Percentiles rank a stretch among this genome's conserved stretches.
Conservation (phyloP, 78 protist species). For the Isochrysis galbana region DNA sequence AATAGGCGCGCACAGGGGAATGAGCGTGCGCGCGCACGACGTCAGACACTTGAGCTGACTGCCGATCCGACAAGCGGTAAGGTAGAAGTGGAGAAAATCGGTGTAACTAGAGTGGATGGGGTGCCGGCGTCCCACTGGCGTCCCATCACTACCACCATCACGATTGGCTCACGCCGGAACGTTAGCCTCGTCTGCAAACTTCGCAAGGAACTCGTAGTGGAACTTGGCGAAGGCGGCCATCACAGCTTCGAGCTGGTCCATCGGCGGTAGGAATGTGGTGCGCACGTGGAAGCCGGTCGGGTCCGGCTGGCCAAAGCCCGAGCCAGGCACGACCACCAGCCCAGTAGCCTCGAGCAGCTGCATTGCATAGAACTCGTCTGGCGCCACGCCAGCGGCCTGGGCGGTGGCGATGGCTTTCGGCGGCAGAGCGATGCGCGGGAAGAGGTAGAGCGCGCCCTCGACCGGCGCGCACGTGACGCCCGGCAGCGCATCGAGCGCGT, state of each 20-base stretch:
- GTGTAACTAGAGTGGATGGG: no score
- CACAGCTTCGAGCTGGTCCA: conserved; percentile 79
- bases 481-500: conserved; percentile 75
- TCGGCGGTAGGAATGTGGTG: conserved; percentile 96
- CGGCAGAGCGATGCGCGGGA: conserved; percentile 94
- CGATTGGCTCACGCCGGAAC: no score
- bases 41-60: no score
- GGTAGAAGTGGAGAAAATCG: no score
- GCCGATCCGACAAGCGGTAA: no score
- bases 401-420: conserved; percentile 84
- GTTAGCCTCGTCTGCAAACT: no score
- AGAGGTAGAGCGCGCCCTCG: conserved; percentile 96
- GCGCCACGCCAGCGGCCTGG: conserved; percentile 42
- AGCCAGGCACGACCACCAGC: conserved; percentile 92
- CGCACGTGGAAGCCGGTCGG: conserved; percentile 93
- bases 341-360: conserved; percentile 90
- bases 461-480: conserved; percentile 80
- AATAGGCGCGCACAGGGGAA: no score
- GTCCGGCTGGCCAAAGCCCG: conserved; percentile 94
- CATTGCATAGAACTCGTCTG: conserved; percentile 92
- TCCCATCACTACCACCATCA: no score
- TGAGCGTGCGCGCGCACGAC: no score
- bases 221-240: neutral
- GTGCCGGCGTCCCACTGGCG: no score
- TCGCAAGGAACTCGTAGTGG: neutral